These are phyloP conservation scores for Populus hybrid DNA, from an alignment of 441 rosid species.

Conservation along the genomic window DNA sequence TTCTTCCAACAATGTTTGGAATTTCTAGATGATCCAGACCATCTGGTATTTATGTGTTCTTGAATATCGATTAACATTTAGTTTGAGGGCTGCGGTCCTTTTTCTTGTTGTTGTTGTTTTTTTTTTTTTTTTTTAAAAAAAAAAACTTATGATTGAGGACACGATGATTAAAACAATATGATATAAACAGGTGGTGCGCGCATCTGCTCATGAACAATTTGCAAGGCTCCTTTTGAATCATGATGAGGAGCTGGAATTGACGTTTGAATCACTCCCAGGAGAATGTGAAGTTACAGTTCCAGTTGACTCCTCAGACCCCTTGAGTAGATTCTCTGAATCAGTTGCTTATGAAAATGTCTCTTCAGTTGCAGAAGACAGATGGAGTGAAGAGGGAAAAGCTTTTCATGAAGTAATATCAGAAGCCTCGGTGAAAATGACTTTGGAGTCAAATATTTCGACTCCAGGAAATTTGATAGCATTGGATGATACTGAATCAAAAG, in stretches of 20 bases:
- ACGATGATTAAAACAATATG: slow-evolving; percentile 18
- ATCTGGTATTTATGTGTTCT: slow-evolving; percentile 51
- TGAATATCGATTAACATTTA: background rate
- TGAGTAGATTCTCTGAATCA: slow-evolving; percentile 35
- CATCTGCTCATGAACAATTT: slow-evolving; percentile 92
- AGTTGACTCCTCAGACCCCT: slow-evolving; percentile 48
- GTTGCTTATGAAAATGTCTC: slow-evolving; percentile 34
- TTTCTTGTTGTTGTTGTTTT: background rate
- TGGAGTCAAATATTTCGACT: slow-evolving; percentile 35
- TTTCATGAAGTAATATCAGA: slow-evolving; percentile 28
- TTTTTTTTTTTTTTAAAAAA: background rate
- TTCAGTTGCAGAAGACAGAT: slow-evolving; percentile 31
- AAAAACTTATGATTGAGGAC: background rate
- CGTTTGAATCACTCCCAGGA: slow-evolving; percentile 47
- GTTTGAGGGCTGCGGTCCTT: background rate
- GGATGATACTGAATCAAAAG: slow-evolving; percentile 21
- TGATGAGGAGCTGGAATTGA: slow-evolving; percentile 62
- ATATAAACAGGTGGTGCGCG: slow-evolving; percentile 73
- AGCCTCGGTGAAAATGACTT: slow-evolving; percentile 34
- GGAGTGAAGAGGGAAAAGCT: slow-evolving; percentile 23
- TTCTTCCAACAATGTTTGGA: slow-evolving; percentile 82
- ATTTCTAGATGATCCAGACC: slow-evolving; percentile 78
- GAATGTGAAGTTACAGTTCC: slow-evolving; percentile 58
- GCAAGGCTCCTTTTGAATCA: slow-evolving; percentile 81
- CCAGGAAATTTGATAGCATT: slow-evolving; percentile 30